Percentiles rank a stretch among this genome's conserved stretches.
Evolutionary conservation across 495 filamentous ascomycete species (phyloP).

Genomic region (Penicillium waksmanii): DNA sequence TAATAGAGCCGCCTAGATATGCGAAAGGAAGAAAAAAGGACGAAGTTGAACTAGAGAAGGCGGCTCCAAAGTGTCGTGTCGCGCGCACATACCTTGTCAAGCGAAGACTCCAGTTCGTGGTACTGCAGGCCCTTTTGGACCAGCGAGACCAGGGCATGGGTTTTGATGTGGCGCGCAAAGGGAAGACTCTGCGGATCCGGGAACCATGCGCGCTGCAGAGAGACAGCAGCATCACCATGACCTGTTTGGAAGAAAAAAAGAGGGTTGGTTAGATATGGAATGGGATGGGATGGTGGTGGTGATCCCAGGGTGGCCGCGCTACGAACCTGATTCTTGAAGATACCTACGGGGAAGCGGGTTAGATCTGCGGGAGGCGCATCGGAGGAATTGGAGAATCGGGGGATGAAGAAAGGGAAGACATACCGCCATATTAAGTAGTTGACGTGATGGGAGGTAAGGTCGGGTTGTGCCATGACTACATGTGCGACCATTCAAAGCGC

Average conservation of each 20-base stretch:
- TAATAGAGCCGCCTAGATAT: background rate
- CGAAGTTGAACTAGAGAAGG: background rate
- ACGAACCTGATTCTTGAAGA: slow-evolving; percentile 86
- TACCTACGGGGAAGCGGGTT: slow-evolving; percentile 60
- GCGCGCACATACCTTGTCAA: slow-evolving; percentile 59
- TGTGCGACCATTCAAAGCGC: slow-evolving; percentile 44
- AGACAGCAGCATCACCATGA: slow-evolving; percentile 72
- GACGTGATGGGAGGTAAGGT: slow-evolving; percentile 87
- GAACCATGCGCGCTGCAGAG: slow-evolving; percentile 82
- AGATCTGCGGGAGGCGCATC: slow-evolving; percentile 29
- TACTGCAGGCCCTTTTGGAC: slow-evolving; percentile 80
- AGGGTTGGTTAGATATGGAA: slow-evolving; percentile 22
- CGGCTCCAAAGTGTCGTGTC: background rate
- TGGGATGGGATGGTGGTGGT: background rate
- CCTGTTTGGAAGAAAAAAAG: slow-evolving; percentile 34
- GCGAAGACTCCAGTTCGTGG: slow-evolving; percentile 66
- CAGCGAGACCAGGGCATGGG: slow-evolving; percentile 72
- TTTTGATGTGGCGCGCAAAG: slow-evolving; percentile 75
- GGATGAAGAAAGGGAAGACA: slow-evolving; percentile 41
- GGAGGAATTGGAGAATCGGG: slow-evolving; percentile 1
- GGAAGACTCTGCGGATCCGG: slow-evolving; percentile 72
- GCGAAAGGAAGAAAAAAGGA: background rate
- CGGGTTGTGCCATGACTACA: slow-evolving; percentile 55
- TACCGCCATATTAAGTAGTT: slow-evolving; percentile 99
- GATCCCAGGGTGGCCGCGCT: slow-evolving; percentile 17